A percentile compares a stretch with the other conserved stretches of the same genome.
These are phyloP conservation scores for Arxiozyma slooffiae DNA, from an alignment of 1,139 yeast genomes.

Conservation along the genomic window DNA sequence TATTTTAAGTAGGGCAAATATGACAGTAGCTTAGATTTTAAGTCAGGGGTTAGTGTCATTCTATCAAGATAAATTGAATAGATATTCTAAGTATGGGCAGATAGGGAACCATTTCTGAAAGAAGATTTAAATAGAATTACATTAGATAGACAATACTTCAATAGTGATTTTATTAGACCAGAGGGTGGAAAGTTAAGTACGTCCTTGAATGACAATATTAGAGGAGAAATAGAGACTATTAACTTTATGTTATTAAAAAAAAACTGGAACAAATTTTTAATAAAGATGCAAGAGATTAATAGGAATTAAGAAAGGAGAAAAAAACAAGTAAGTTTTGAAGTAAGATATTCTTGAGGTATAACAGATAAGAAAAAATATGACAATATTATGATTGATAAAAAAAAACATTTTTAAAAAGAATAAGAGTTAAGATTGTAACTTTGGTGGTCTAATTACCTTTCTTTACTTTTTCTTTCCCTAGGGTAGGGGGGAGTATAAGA, in stretches of 20 bases:
- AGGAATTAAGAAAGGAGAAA: conserved; percentile 2
- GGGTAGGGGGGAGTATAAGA: neutral
- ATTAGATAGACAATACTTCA: neutral
- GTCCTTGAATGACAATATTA: neutral
- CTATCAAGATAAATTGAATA: neutral
- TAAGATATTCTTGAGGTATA: conserved; percentile 33
- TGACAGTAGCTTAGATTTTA: neutral
- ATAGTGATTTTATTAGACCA: neutral
- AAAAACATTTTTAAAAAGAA: conserved; percentile 61
- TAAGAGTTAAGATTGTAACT: conserved; percentile 28
- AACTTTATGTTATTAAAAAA: neutral
- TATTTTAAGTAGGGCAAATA: neutral
- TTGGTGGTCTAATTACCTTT: neutral
- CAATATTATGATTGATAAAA: conserved; percentile 45
- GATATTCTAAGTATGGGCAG: neutral
- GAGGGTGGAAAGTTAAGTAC: neutral
- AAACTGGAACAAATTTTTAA: conserved; percentile 36
- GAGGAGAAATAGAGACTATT: no score
- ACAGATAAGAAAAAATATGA: conserved; percentile 37
- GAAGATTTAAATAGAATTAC: neutral
- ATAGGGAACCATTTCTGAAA: neutral
- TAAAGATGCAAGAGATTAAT: conserved; percentile 55
- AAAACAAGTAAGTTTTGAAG: conserved; percentile 27
- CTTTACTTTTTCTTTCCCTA: conserved; percentile 4
- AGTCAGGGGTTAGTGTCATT: neutral